Base-by-base conservation (phyloP, 2,329 filamentous ascomycete genomes). In the Myrmaecium sp. region DNA sequence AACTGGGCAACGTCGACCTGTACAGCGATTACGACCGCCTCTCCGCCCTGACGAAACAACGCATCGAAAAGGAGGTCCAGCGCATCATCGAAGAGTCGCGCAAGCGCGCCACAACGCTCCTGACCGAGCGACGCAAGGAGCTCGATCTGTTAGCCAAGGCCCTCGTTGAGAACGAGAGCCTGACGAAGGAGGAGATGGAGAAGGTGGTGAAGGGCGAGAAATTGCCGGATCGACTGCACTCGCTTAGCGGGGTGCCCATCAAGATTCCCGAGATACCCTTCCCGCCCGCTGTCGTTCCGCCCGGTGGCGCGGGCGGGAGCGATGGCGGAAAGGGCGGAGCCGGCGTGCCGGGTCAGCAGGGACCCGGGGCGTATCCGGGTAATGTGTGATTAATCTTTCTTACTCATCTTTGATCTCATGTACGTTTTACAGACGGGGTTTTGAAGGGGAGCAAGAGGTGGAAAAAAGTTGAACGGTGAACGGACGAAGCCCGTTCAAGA, bases 151-250 rank as follows among this genome's bases (percentile, higher is more conserved):
- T 98, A 6, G 86, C 89, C 15, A 74, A 84, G 44, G 89, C 84
- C 5, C 64, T 98, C 6, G 72, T 98, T 17, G 75, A 94, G 52
- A 95, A 94, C 51, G 89, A 98, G 60, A 94, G 83, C 0, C 58
- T 98, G 27, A 77, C 78, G 49, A 79, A 76, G 51, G 73, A 77
- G 3, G 89, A 98, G 52, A 91, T 95, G 35, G 73, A 84, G 51
- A 81, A 78, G 58, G 80, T 95, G 5, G 74, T 98, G 36, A 70
- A 69, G 27, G 89, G 89, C 18, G 82, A 94, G 55, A 75, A 78
- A 45, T 59, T 98, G 19, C 62, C 73, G 1, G 66, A 68, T 23
- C 79, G 80, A 33, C 54, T 80, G 26, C 66, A 63, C 33, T 58
- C 52, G 21, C 44, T 69, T 33, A 62, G 69, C 12, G 52, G 61